These are phyloP conservation scores for Alternaria triticimaculans DNA, from an alignment of 2,329 filamentous ascomycete species.

Conservation along the genomic window DNA sequence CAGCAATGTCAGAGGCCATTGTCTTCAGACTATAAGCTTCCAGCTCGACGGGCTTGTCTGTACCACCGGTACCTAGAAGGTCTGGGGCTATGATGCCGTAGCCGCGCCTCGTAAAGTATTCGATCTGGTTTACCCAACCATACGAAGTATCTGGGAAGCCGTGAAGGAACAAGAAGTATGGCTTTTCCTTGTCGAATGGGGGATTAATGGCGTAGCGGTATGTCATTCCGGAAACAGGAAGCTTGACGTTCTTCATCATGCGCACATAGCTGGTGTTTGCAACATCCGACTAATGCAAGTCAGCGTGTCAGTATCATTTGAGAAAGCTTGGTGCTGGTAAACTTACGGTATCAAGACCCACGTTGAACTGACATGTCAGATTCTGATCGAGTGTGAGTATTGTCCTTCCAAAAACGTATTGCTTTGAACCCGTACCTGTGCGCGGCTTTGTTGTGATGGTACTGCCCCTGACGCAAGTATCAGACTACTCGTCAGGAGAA, in stretches of 20 bases:
- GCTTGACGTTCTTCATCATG: background rate
- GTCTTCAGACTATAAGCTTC: background rate
- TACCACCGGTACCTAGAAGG: background rate
- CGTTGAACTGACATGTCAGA: background rate
- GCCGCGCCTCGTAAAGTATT: background rate
- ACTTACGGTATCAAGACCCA: background rate
- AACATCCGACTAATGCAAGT: background rate
- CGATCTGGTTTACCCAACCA: background rate
- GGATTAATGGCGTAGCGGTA: background rate
- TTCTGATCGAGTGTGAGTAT: background rate
- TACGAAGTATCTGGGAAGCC: background rate
- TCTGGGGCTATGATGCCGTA: background rate
- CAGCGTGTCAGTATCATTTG: background rate
- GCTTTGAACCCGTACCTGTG: background rate
- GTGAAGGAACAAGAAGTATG: background rate
- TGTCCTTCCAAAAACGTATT: background rate
- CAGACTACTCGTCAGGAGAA: background rate
- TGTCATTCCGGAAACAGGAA: background rate
- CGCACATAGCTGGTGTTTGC: background rate
- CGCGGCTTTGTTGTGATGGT: background rate
- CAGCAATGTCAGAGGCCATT: background rate
- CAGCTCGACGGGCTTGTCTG: background rate
- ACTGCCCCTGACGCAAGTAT: background rate
- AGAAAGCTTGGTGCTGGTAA: background rate
- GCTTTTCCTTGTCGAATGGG: background rate